Evolutionary conservation across 345 rosid genomes (phyloP).

Genomic region (Euclidium syriacum): DNA sequence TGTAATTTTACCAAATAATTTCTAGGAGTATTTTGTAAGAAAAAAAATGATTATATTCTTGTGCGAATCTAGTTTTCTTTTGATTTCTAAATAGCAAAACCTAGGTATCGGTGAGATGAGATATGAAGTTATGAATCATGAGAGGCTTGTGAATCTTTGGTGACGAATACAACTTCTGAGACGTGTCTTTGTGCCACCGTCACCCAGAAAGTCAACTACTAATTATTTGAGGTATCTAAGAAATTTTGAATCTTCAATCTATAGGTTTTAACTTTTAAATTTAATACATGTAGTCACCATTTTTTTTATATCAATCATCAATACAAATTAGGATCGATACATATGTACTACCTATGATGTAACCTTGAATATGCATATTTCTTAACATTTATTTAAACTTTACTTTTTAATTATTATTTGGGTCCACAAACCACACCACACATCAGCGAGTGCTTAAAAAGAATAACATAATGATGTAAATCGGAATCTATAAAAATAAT

Average conservation of each 20-base stretch:
- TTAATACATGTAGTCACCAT: no score
- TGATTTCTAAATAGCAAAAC: not conserved
- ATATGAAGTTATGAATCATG: constrained; percentile 1
- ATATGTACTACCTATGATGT: not conserved
- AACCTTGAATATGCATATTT: not conserved
- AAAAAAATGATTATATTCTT: not conserved
- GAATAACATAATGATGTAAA: not conserved
- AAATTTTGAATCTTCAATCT: not conserved
- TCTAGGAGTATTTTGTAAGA: no score
- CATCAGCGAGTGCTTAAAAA: not conserved
- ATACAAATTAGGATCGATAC: not conserved
- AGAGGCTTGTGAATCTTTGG: constrained; percentile 19
- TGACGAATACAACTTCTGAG: constrained; percentile 5
- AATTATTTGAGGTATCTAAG: not conserved
- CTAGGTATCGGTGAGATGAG: constrained; percentile 4
- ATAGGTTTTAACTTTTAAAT: no score
- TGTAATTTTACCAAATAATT: not conserved
- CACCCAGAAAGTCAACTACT: constrained; percentile 13
- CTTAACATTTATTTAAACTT: not conserved
- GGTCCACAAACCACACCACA: constrained; percentile 17
- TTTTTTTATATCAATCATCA: not conserved
- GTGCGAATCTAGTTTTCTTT: not conserved
- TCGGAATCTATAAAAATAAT: constrained; percentile 13
- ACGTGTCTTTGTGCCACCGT: constrained; percentile 10
- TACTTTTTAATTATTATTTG: not conserved